Percentiles rank a stretch among this genome's conserved stretches.
Conservation (phyloP, 257 asterid genomes). For the Orobanche coerulescens region DNA sequence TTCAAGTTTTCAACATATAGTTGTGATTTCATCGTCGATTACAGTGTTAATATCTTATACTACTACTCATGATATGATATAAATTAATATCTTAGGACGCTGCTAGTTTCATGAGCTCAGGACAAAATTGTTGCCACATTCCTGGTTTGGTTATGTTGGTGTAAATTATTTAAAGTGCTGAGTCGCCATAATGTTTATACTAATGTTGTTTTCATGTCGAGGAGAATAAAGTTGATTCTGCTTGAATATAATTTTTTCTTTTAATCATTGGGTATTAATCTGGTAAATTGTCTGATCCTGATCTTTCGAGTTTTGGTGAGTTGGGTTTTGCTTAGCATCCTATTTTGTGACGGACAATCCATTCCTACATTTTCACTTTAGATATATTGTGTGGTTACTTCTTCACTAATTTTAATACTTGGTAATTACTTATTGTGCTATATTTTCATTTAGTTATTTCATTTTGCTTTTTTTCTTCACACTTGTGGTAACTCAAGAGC, state of each 20-base stretch:
- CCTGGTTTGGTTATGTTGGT: slow-evolving; percentile 1
- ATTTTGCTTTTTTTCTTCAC: slow-evolving; percentile 17
- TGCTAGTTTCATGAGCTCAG: background rate
- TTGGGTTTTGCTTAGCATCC: background rate
- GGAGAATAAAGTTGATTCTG: background rate
- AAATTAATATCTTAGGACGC: background rate
- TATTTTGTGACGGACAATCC: background rate
- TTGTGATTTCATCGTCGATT: background rate
- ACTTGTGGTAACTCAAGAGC: slow-evolving; percentile 48
- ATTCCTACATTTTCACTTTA: background rate
- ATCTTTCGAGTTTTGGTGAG: background rate
- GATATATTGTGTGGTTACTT: background rate
- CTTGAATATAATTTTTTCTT: background rate
- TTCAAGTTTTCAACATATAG: background rate
- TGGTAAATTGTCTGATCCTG: background rate
- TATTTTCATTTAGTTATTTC: background rate
- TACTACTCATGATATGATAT: background rate
- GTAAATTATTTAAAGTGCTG: background rate
- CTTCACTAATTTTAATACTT: background rate
- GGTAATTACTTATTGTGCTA: background rate
- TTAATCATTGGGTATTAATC: background rate
- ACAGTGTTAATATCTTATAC: background rate
- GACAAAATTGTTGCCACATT: slow-evolving; percentile 1
- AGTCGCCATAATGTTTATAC: background rate
- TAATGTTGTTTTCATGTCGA: background rate